Evolutionary conservation across 352 stramenopile genomes (phyloP).

Genomic region (Pythium brassicae): DNA sequence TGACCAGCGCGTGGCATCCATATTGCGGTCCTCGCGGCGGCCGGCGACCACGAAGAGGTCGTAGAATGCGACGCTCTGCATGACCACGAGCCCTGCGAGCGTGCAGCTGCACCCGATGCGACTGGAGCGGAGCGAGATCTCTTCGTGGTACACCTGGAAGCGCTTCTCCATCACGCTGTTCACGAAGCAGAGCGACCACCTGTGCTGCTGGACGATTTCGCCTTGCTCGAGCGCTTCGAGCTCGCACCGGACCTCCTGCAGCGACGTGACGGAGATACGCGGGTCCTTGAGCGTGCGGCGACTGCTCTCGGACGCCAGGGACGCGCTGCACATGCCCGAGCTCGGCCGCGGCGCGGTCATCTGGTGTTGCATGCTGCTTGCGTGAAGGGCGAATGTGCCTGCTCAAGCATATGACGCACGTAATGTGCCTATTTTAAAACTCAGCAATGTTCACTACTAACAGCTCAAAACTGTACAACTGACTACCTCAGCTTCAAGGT

Average conservation of each 20-base stretch:
- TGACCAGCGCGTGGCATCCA: conserved; percentile 21
- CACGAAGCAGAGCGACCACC: conserved; percentile 44
- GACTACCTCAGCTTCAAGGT: conserved; percentile 47
- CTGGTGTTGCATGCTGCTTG: not conserved
- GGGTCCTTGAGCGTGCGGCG: conserved; percentile 19
- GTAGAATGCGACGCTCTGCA: conserved; percentile 36
- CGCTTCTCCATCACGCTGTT: conserved; percentile 37
- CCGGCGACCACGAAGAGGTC: conserved; percentile 17
- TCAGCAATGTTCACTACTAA: too few relatives aligned
- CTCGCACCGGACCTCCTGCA: conserved; percentile 37
- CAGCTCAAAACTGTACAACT: not conserved
- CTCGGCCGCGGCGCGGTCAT: not conserved
- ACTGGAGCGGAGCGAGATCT: conserved; percentile 33
- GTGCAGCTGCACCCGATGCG: conserved; percentile 27
- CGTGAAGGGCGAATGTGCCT: too few relatives aligned
- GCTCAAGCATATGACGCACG: too few relatives aligned
- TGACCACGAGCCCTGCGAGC: conserved; percentile 25
- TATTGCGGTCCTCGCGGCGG: conserved; percentile 4
- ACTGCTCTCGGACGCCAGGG: conserved; percentile 7
- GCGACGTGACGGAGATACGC: conserved; percentile 43
- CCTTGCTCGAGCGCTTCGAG: conserved; percentile 45
- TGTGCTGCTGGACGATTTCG: conserved; percentile 26
- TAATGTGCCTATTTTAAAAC: too few relatives aligned
- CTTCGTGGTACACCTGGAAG: conserved; percentile 63
- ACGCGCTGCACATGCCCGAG: not conserved